Conservation (phyloP, 192 early-diverging fungal genomes). For the Gamsiella multidivaricata region DNA sequence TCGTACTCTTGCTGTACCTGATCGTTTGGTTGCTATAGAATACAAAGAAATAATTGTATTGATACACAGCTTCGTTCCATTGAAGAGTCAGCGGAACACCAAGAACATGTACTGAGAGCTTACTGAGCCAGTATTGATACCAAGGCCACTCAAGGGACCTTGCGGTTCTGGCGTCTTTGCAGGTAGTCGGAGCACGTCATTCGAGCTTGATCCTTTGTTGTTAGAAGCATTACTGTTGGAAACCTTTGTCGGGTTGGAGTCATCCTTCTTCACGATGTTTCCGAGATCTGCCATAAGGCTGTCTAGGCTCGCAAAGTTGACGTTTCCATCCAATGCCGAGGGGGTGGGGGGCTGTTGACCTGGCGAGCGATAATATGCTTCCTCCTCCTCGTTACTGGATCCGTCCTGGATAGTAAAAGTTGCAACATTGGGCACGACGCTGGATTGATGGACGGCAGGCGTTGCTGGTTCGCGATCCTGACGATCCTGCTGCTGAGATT, state of each 20-base stretch:
- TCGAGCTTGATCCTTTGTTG: slow-evolving; percentile 15
- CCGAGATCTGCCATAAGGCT: slow-evolving; percentile 83
- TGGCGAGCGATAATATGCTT: slow-evolving; percentile 36
- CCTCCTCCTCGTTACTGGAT: slow-evolving; percentile 39
- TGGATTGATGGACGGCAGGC: slow-evolving; percentile 46
- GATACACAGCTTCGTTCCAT: background rate
- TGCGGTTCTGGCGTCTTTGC: slow-evolving; percentile 14
- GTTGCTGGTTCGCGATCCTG: slow-evolving; percentile 41
- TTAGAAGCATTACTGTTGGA: background rate
- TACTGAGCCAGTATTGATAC: slow-evolving; percentile 25
- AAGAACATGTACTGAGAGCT: background rate
- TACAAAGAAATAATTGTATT: background rate
- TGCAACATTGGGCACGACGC: slow-evolving; percentile 43
- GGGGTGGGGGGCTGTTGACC: slow-evolving; percentile 36
- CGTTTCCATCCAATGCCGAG: slow-evolving; percentile 34
- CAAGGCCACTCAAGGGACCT: slow-evolving; percentile 16
- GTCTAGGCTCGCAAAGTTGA: slow-evolving; percentile 74
- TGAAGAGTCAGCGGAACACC: background rate
- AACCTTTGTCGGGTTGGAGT: slow-evolving; percentile 13
- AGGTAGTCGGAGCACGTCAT: slow-evolving; percentile 13
- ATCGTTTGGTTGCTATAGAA: slow-evolving; percentile 39
- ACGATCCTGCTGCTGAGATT: slow-evolving; percentile 5
- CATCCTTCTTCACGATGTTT: slow-evolving; percentile 65
- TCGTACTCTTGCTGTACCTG: slow-evolving; percentile 72
- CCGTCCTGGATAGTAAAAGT: slow-evolving; percentile 52